A percentile compares a stretch with the other conserved stretches of the same genome.
Evolutionary conservation across 2,329 filamentous ascomycete species (phyloP).

Genomic region (Microcera coccophila): DNA sequence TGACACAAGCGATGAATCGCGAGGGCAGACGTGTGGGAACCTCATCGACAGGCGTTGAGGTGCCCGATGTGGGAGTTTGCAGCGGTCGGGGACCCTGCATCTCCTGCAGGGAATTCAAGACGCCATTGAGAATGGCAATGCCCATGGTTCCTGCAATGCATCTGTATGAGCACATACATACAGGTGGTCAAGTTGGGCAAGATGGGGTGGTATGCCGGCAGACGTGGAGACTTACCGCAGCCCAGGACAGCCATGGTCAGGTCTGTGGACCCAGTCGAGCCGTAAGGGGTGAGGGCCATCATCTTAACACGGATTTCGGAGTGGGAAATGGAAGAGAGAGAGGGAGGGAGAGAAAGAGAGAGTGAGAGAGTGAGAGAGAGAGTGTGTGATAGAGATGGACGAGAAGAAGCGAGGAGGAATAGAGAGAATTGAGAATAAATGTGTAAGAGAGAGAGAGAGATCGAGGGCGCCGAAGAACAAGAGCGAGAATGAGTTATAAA

Average conservation of each 20-base stretch:
- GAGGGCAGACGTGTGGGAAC: constrained; percentile 60
- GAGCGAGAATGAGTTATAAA: constrained; percentile 1
- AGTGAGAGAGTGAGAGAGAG: constrained; percentile 2
- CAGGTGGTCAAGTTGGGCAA: not conserved
- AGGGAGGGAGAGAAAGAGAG: constrained; percentile 3
- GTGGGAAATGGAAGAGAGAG: constrained; percentile 6
- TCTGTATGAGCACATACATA: no score
- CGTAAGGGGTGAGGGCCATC: constrained; percentile 34
- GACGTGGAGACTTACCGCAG: constrained; percentile 58
- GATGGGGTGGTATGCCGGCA: not conserved
- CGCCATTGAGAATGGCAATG: constrained; percentile 76
- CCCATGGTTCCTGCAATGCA: constrained; percentile 68
- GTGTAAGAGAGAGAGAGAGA: constrained; percentile 3
- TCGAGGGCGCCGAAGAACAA: not conserved
- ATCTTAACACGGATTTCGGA: constrained; percentile 21
- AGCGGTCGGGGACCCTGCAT: constrained; percentile 46
- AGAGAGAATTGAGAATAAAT: constrained; percentile 1
- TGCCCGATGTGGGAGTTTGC: constrained; percentile 40
- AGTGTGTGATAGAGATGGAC: not conserved
- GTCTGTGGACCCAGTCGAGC: constrained; percentile 35
- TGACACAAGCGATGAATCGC: constrained; percentile 78
- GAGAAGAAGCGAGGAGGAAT: not conserved
- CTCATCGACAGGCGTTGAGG: constrained; percentile 44
- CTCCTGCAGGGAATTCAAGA: constrained; percentile 65
- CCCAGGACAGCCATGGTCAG: constrained; percentile 78